Evolutionary conservation across 768 basidiomycete species (phyloP).

Genomic region (Dendrothele bispora): DNA sequence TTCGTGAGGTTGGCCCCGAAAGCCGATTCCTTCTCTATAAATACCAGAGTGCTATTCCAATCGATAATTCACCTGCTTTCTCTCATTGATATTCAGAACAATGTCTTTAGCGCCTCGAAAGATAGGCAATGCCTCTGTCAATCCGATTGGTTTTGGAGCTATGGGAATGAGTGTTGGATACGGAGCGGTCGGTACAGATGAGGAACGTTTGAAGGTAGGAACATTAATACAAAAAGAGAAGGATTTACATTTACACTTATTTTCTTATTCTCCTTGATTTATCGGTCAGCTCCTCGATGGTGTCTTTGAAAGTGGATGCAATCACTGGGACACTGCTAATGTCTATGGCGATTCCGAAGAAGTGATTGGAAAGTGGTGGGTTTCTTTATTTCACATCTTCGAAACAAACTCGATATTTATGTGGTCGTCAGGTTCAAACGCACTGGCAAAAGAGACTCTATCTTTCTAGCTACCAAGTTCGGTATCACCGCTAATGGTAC

Average conservation of each 20-base stretch:
- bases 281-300: constrained; percentile 42
- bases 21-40: no score
- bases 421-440: constrained; percentile 40
- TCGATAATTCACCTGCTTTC: no score
- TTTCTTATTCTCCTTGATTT: neutral
- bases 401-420: neutral
- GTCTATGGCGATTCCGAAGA: constrained; percentile 46
- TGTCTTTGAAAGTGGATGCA: constrained; percentile 20
- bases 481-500: constrained; percentile 16
- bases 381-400: neutral
- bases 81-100: no score
- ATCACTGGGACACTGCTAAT: constrained; percentile 48
- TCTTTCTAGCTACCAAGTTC: constrained; percentile 64
- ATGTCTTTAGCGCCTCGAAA: no score
- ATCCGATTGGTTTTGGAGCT: constrained; percentile 49
- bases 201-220: constrained; percentile 50
- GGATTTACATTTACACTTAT: no score
- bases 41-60: no score
- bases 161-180: constrained; percentile 44
- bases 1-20: no score
- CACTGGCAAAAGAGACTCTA: constrained; percentile 49
- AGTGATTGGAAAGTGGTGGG: constrained; percentile 43
- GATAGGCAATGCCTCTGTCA: constrained; percentile 34
- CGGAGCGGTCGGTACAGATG: constrained; percentile 43
- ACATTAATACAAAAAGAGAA: no score